Conservation (phyloP, 129 eudicot species). For the Artemisia tridentata region DNA sequence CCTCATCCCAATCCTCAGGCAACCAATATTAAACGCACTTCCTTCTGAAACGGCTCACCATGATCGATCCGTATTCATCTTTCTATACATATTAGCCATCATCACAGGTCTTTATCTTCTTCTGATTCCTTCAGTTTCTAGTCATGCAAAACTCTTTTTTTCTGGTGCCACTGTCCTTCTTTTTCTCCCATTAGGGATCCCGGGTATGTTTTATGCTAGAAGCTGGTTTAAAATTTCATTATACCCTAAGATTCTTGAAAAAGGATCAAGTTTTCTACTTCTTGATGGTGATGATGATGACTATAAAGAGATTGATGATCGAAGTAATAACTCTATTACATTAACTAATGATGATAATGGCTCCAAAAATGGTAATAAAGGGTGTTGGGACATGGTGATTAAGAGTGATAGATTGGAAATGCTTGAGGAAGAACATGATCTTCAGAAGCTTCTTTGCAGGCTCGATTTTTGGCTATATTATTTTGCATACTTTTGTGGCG, state of each 20-base stretch:
- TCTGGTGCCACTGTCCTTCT: conserved; percentile 67
- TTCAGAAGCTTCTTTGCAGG: conserved; percentile 50
- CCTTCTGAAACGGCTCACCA: conserved; percentile 33
- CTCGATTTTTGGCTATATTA: conserved; percentile 88
- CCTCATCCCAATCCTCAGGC: conserved; percentile 66
- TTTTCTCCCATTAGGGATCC: conserved; percentile 62
- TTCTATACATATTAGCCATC: conserved; percentile 55
- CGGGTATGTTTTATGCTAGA: conserved; percentile 75
- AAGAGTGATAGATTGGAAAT: conserved; percentile 53
- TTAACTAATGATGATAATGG: conserved; percentile 16
- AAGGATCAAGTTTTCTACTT: conserved; percentile 53
- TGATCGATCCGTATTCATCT: conserved; percentile 59
- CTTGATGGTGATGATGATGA: conserved; percentile 51
- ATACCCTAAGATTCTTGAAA: conserved; percentile 41
- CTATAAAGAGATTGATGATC: conserved; percentile 42
- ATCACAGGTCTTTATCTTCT: conserved; percentile 86
- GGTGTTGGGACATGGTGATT: conserved; percentile 42
- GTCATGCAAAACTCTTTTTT: conserved; percentile 50
- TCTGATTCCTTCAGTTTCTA: conserved; percentile 41
- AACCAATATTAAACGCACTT: conserved; percentile 45
- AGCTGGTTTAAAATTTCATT: conserved; percentile 48
- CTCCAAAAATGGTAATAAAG: conserved; percentile 16
- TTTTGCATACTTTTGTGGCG: conserved; percentile 77
- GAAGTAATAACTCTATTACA: conserved; percentile 24
- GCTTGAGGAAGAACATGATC: conserved; percentile 84